Percentiles rank a stretch among this genome's conserved stretches.
phyloP scores from a whole-genome alignment of 306 rosid species.

The Prunus kanzakura region DNA sequence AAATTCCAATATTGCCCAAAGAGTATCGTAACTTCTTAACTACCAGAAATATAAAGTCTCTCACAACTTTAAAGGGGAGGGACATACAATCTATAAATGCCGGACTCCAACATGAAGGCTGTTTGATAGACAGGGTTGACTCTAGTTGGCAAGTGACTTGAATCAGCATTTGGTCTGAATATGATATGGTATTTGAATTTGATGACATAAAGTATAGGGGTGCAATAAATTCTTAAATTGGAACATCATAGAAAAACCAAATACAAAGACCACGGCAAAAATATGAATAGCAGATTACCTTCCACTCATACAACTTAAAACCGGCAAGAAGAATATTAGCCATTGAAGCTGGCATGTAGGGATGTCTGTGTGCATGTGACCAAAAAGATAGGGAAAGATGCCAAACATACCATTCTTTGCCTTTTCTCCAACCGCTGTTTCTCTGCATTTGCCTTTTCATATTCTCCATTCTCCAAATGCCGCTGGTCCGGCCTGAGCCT shows the following conservation, averaged over 20 bases:
- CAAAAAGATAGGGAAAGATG: conserved; percentile 12
- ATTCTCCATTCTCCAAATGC: conserved; percentile 93
- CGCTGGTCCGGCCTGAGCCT: conserved; percentile 98
- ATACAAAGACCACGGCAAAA: neutral
- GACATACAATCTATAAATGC: neutral
- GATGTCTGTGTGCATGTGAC: neutral
- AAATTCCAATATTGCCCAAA: neutral
- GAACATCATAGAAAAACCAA: neutral
- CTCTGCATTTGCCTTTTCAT: conserved; percentile 87
- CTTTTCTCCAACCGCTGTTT: conserved; percentile 89
- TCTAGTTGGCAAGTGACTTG: neutral
- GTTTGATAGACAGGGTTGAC: neutral
- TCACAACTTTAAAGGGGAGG: neutral
- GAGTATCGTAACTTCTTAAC: neutral
- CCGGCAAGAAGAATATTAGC: neutral
- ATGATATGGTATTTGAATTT: neutral
- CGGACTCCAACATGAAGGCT: neutral
- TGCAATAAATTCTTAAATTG: neutral
- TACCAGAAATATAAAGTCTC: neutral
- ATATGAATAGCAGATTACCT: neutral
- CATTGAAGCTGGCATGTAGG: neutral
- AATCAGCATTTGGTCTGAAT: neutral
- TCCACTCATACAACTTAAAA: neutral
- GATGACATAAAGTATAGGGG: neutral
- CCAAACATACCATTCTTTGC: conserved; percentile 84